Percentiles rank a stretch among this genome's conserved stretches.
Conservation (phyloP, 139 green algal species). For the Marvania coccoides region DNA sequence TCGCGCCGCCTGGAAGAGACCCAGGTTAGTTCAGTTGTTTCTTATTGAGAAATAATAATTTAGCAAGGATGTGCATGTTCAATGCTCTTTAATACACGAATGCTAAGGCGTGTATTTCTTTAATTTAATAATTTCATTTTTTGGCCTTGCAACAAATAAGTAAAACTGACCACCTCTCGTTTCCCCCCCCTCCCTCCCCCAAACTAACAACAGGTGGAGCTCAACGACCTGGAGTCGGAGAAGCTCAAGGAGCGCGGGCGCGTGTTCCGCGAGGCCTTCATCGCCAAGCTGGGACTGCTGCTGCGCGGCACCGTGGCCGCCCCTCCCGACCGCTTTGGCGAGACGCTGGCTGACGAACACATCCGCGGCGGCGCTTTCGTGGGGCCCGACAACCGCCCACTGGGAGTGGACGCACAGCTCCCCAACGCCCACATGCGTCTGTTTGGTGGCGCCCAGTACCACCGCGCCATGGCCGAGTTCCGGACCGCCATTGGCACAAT, state of each 20-base stretch:
- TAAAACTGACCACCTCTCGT: too few relatives aligned
- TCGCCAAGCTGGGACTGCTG: constrained; percentile 70
- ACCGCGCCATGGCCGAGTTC: constrained; percentile 89
- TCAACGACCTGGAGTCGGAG: constrained; percentile 51
- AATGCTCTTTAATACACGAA: too few relatives aligned
- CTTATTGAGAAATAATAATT: too few relatives aligned
- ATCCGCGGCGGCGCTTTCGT: constrained; percentile 76
- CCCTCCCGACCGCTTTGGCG: constrained; percentile 75
- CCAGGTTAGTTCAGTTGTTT: too few relatives aligned
- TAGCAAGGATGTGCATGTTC: too few relatives aligned
- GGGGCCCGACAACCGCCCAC: constrained; percentile 42
- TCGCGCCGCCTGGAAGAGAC: constrained; percentile 42
- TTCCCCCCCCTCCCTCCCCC: too few relatives aligned
- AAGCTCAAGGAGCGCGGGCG: constrained; percentile 72
- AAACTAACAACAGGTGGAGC: too few relatives aligned
- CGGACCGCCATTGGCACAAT: constrained; percentile 49
- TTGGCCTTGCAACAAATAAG: too few relatives aligned
- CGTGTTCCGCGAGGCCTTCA: constrained; percentile 72
- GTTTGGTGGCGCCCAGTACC: constrained; percentile 92
- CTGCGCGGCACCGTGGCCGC: constrained; percentile 74
- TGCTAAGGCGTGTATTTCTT: too few relatives aligned
- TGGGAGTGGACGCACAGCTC: constrained; percentile 34
- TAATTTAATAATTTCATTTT: too few relatives aligned
- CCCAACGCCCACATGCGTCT: constrained; percentile 91
- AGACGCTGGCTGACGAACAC: constrained; percentile 94